These are phyloP conservation scores for Sclerotinia minor DNA, from an alignment of 2,329 filamentous ascomycete species.

Conservation along the genomic window DNA sequence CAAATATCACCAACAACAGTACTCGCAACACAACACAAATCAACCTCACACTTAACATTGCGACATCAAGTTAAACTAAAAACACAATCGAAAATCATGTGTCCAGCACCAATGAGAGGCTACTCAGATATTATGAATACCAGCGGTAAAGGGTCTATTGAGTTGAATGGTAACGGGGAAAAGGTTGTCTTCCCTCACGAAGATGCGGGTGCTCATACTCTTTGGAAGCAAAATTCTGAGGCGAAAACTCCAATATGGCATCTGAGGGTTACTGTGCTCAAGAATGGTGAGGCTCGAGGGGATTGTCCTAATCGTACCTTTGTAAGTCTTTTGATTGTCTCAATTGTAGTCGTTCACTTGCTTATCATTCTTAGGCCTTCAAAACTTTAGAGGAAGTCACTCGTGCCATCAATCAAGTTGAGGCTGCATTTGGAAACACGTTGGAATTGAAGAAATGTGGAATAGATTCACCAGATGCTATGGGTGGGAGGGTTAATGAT, in stretches of 20 bases:
- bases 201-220: slow-evolving; percentile 27
- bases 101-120: slow-evolving; percentile 18
- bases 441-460: slow-evolving; percentile 36
- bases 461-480: slow-evolving; percentile 33
- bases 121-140: slow-evolving; percentile 22
- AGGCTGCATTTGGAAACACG: slow-evolving; percentile 31
- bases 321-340: slow-evolving; percentile 27
- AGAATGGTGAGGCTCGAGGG: slow-evolving; percentile 33
- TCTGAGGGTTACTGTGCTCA: slow-evolving; percentile 34
- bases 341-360: not conserved
- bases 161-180: slow-evolving; percentile 30
- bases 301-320: slow-evolving; percentile 34
- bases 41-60: not conserved
- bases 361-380: slow-evolving; percentile 30
- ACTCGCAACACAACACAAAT: not conserved
- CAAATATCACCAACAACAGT: not conserved
- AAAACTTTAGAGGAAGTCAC: slow-evolving; percentile 33
- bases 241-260: slow-evolving; percentile 32
- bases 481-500: slow-evolving; percentile 36
- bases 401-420: slow-evolving; percentile 34
- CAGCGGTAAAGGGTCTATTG: not conserved
- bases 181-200: slow-evolving; percentile 28
- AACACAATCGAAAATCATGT: not conserved
- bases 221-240: slow-evolving; percentile 31
- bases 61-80: not conserved